Conservation (phyloP, 768 basidiomycete species). For the Podaxis sp. region DNA sequence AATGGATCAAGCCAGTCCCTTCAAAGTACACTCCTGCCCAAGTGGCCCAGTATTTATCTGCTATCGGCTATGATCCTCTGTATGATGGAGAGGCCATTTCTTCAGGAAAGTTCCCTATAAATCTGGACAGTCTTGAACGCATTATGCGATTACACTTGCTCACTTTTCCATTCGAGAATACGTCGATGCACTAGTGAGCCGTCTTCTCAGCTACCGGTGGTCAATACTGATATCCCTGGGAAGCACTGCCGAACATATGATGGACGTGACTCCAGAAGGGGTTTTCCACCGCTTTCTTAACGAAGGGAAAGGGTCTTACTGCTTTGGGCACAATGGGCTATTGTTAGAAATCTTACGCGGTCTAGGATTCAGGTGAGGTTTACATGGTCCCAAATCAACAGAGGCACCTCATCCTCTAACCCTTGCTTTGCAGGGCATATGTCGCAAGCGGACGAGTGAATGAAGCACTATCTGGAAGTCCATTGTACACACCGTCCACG, state of each 20-base stretch:
- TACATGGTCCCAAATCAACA: neutral
- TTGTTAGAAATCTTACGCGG: slow-evolving; percentile 24
- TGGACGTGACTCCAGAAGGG: slow-evolving; percentile 22
- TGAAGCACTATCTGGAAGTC: slow-evolving; percentile 4
- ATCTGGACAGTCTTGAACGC: slow-evolving; percentile 21
- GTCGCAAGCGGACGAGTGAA: slow-evolving; percentile 24
- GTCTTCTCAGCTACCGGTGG: neutral
- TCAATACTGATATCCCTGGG: neutral
- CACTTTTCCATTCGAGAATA: slow-evolving; percentile 35
- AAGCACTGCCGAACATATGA: slow-evolving; percentile 20
- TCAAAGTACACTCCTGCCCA: slow-evolving; percentile 20
- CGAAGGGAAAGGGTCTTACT: slow-evolving; percentile 20
- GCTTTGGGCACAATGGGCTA: slow-evolving; percentile 25
- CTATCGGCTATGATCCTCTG: slow-evolving; percentile 18
- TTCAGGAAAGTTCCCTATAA: slow-evolving; percentile 18
- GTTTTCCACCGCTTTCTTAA: slow-evolving; percentile 20
- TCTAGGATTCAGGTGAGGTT: slow-evolving; percentile 23
- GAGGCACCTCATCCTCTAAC: neutral
- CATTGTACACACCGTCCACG: slow-evolving; percentile 13
- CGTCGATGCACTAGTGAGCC: slow-evolving; percentile 34
- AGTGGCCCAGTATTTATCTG: slow-evolving; percentile 20
- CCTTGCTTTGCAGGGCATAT: slow-evolving; percentile 20
- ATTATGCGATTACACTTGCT: slow-evolving; percentile 24
- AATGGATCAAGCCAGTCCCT: slow-evolving; percentile 21
- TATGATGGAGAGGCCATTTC: slow-evolving; percentile 16